These are phyloP conservation scores for Solanum stenotomum DNA, from an alignment of 257 asterid species.

Conservation along the genomic window DNA sequence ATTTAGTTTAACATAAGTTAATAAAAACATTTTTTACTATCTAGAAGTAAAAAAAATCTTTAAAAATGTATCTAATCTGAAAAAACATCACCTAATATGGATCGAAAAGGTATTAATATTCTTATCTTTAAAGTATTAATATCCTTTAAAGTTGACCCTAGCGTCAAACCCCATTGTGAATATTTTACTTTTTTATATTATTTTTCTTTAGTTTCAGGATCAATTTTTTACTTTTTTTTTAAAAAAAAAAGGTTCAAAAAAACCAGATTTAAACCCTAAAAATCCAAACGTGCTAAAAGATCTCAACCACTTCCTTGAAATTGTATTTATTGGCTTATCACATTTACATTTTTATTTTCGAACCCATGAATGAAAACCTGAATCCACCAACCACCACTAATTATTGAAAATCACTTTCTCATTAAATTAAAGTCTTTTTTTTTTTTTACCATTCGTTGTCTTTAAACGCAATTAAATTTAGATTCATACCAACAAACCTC, in stretches of 20 bases:
- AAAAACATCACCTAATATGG: no score
- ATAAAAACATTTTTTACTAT: background rate
- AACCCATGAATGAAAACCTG: no score
- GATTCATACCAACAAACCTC: background rate
- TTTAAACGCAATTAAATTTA: background rate
- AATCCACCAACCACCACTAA: background rate
- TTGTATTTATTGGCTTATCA: background rate
- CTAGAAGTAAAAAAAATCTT: no score
- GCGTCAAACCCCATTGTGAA: background rate
- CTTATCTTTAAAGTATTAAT: background rate
- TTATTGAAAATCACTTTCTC: background rate
- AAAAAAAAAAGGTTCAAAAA: fast-evolving
- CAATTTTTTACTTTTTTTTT: no score
- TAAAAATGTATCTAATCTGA: background rate
- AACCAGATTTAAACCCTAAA: background rate
- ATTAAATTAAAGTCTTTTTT: background rate
- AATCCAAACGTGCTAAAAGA: background rate
- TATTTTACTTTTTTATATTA: no score
- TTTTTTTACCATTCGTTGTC: no score
- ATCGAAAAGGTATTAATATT: no score
- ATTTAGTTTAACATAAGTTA: background rate
- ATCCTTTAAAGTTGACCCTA: background rate
- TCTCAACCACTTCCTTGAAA: background rate
- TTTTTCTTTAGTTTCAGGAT: background rate
- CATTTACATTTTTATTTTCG: no score